phyloP scores from a whole-genome alignment of 2,329 filamentous ascomycete genomes.

The Aspergillus pseudoviridinutans region DNA sequence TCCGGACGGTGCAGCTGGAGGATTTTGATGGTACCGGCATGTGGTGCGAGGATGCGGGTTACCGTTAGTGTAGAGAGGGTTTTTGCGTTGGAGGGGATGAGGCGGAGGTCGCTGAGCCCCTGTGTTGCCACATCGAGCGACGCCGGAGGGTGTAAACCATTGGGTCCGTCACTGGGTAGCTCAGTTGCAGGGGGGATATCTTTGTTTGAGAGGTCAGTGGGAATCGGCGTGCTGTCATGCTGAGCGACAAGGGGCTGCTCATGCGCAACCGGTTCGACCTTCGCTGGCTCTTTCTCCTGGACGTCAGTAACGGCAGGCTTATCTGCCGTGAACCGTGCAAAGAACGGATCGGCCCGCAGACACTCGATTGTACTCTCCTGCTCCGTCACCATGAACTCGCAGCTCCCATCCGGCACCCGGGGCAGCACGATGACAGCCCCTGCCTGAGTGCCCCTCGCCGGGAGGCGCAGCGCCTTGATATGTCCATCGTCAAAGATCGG shows the following conservation, averaged over 20 bases:
- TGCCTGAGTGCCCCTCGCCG: neutral
- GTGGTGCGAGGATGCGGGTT: neutral
- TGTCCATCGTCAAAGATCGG: neutral
- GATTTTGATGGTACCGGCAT: neutral
- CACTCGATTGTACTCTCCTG: neutral
- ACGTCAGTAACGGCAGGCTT: neutral
- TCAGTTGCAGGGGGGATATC: neutral
- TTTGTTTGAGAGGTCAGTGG: neutral
- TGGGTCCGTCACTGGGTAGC: neutral
- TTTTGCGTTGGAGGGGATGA: neutral
- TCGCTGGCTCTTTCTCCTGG: neutral
- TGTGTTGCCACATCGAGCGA: neutral
- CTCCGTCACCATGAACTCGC: neutral
- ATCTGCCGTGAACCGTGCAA: neutral
- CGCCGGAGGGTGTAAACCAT: neutral
- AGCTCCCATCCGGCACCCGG: neutral
- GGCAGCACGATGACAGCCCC: neutral
- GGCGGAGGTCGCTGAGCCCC: neutral
- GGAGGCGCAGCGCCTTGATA: neutral
- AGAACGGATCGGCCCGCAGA: neutral
- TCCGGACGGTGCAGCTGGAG: neutral
- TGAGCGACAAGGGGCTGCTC: neutral
- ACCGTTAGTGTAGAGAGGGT: neutral
- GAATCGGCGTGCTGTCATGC: neutral
- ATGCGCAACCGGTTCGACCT: neutral